These are phyloP conservation scores for Citrus hindsii DNA, from an alignment of 345 rosid species.

Conservation along the genomic window DNA sequence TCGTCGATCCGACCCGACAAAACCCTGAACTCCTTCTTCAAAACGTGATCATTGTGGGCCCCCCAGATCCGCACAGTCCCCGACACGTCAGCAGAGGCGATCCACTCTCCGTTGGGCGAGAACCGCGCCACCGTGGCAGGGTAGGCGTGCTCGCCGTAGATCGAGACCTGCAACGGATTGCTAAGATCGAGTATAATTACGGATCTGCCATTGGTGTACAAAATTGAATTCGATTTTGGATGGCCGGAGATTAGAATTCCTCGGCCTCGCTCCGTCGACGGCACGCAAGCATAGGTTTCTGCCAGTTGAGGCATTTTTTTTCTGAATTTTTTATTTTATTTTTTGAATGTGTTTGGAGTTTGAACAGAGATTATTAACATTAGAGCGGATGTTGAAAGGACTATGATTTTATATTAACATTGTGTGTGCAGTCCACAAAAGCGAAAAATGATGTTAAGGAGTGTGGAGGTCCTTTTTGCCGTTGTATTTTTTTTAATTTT, in stretches of 20 bases:
- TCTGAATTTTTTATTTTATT: background rate
- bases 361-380: background rate
- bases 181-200: slow-evolving; percentile 78
- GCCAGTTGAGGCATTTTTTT: slow-evolving; percentile 40
- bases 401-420: background rate
- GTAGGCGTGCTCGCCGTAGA: slow-evolving; percentile 90
- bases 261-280: slow-evolving; percentile 90
- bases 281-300: slow-evolving; percentile 84
- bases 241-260: slow-evolving; percentile 83
- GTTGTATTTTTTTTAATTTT: too few species aligned
- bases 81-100: slow-evolving; percentile 90
- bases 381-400: background rate
- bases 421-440: background rate
- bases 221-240: slow-evolving; percentile 62
- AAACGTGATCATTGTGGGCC: slow-evolving; percentile 63
- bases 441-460: background rate
- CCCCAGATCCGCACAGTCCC: slow-evolving; percentile 99
- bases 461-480: too few species aligned
- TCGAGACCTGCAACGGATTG: slow-evolving; percentile 71
- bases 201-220: slow-evolving; percentile 88
- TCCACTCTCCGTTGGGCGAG: slow-evolving; percentile 99
- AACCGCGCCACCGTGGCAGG: slow-evolving; percentile 91
- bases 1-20: slow-evolving; percentile 96
- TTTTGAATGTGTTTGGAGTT: background rate
- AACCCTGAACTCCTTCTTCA: slow-evolving; percentile 92